Conservation (phyloP, 2,329 filamentous ascomycete species). For the Cadophora gregata region DNA sequence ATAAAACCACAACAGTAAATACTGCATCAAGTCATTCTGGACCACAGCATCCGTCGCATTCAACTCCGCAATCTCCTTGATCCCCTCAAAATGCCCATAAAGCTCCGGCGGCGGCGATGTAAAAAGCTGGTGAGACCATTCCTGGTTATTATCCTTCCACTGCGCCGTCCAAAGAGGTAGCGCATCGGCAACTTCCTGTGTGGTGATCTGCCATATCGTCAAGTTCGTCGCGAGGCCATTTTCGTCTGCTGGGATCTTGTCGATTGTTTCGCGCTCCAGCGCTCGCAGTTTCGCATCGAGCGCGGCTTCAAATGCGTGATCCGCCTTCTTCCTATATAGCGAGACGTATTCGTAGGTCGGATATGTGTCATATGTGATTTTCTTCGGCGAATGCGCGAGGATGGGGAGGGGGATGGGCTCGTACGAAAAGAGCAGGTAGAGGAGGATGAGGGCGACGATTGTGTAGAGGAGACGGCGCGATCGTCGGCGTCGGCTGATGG, state of each 20-base stretch:
- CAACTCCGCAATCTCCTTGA: slow-evolving; percentile 27
- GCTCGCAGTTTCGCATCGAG: slow-evolving; percentile 30
- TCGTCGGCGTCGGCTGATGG: not conserved
- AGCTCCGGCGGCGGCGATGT: slow-evolving; percentile 20
- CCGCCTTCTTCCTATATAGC: slow-evolving; percentile 29
- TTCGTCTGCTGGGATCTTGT: slow-evolving; percentile 8
- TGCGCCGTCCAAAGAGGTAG: slow-evolving; percentile 29
- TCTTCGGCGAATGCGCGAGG: not conserved
- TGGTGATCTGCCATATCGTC: slow-evolving; percentile 36
- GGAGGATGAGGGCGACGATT: slow-evolving; percentile 9
- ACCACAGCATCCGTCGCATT: slow-evolving; percentile 22
- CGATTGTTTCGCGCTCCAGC: slow-evolving; percentile 25
- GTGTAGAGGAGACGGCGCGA: slow-evolving; percentile 4
- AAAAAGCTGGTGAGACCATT: slow-evolving; percentile 31
- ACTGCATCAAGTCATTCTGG: slow-evolving; percentile 29
- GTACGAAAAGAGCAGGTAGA: slow-evolving; percentile 24
- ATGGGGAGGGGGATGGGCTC: slow-evolving; percentile 16
- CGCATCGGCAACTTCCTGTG: slow-evolving; percentile 4
- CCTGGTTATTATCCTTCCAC: slow-evolving; percentile 31
- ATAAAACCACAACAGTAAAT: slow-evolving; percentile 36
- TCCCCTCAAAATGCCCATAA: slow-evolving; percentile 24
- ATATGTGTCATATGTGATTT: slow-evolving; percentile 9
- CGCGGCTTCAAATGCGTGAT: slow-evolving; percentile 25
- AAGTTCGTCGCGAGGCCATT: slow-evolving; percentile 23
- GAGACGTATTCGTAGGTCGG: slow-evolving; percentile 34